Evolutionary conservation across 805 yeast species (phyloP), one percentile per base, ranked within the genome.

Genomic region (Yarrowia bubula): DNA sequence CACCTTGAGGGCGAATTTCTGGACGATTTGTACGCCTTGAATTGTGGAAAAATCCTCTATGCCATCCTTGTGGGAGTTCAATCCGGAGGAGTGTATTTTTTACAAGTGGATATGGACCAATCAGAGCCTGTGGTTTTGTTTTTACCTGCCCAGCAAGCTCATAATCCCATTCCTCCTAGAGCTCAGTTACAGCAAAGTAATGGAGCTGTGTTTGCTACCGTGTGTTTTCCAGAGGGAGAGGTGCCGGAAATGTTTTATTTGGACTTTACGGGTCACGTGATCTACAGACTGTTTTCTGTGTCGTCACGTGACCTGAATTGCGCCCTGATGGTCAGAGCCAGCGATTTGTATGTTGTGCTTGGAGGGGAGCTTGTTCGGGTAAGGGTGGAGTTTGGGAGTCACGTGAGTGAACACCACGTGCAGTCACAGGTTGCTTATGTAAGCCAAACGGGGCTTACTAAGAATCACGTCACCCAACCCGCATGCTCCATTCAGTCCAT

Each of bases 101-200:
- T 51, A 1, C n/a, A 28, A 35, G 22, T 51, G 6, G 35, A 51
- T 9, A 2, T 14, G 3, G 44, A 11, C 6, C 17, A 28, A 6
- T 9, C 35, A 2, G 33, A n/a, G 1, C 60, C 60, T 8, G 9
- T 18, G 4, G 60, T 51, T 22, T 35, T 51, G 1, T 51, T 51
- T n/a, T 28, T 51, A 14, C 60, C 60, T 3, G n/a, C 44, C 1
- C 2, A 10, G 1, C 15, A 51, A 10, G 9, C 44, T 4, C 43
- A 37, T 28, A 51, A 37, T 10, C 60, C 60, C 38, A 51, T 51
- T 38, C 60, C 44, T 38, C 55, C 55, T 37, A 37, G 58, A 38
- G 58, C 43, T 4, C 58, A 51, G 11, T 43, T 51, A 9, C 43
- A 51, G 3, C 43, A 51, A 18, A 38, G 43, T 4, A 37, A 51